Evolutionary conservation across 75 land plant genomes (phyloP).

Genomic region (Cryptomeria japonica): DNA sequence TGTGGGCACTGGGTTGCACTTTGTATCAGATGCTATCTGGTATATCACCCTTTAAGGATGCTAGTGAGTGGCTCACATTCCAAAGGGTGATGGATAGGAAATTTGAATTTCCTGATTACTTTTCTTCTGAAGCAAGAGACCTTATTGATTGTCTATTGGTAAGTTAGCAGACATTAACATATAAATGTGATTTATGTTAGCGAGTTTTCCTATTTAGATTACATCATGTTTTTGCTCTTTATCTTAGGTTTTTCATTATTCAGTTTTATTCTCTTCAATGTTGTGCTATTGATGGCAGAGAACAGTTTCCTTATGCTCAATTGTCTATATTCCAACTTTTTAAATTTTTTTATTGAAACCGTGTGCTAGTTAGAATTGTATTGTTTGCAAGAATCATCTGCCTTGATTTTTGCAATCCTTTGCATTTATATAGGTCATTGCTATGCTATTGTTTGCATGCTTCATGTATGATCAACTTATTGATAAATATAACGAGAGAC

Average conservation of each 20-base stretch:
- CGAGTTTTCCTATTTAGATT: not conserved
- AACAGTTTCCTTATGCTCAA: not conserved
- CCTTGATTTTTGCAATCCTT: not conserved
- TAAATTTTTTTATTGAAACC: not conserved
- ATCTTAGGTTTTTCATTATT: not conserved
- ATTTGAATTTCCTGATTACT: constrained; percentile 75
- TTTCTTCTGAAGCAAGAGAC: constrained; percentile 84
- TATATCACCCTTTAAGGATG: constrained; percentile 97
- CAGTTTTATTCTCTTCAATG: not conserved
- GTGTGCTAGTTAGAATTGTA: not conserved
- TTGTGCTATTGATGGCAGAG: not conserved
- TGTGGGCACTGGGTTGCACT: constrained; percentile 99
- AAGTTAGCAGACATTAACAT: constrained; percentile 18
- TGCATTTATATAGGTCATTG: not conserved
- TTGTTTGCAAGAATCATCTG: not conserved
- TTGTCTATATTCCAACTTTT: not conserved
- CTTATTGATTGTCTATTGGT: constrained; percentile 87
- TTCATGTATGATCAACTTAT: not conserved
- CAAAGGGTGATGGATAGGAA: constrained; percentile 91
- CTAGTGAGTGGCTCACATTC: constrained; percentile 97
- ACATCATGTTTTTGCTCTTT: not conserved
- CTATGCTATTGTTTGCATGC: not conserved
- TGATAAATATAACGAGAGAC: not conserved
- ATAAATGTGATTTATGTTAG: not conserved
- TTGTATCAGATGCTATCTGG: constrained; percentile 99